Conservation (phyloP, 768 basidiomycete species). For the Chalciporus chontae region DNA sequence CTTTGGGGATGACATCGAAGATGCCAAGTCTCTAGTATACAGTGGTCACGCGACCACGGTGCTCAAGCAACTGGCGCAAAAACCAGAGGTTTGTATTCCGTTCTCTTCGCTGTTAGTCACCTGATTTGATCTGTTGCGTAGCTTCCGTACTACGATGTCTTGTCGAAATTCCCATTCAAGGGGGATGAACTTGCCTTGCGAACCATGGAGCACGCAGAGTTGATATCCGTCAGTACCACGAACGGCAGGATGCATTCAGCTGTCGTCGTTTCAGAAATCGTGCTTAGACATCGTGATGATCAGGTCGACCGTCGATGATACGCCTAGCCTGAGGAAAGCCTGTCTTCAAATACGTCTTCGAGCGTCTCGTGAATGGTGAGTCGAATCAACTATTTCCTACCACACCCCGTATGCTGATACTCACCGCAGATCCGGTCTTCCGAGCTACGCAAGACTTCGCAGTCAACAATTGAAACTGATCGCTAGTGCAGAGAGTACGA, state of each 20-base stretch:
- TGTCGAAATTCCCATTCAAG: slow-evolving; percentile 87
- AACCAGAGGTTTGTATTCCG: slow-evolving; percentile 54
- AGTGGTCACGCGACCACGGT: slow-evolving; percentile 86
- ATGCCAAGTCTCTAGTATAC: slow-evolving; percentile 74
- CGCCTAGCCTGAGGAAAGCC: slow-evolving; percentile 93
- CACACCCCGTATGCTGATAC: background rate
- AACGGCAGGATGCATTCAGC: slow-evolving; percentile 48
- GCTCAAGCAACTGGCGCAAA: slow-evolving; percentile 65
- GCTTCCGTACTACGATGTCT: slow-evolving; percentile 78
- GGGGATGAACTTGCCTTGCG: slow-evolving; percentile 81
- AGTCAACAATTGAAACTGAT: slow-evolving; percentile 71
- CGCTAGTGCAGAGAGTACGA: slow-evolving; percentile 53
- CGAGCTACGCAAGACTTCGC: slow-evolving; percentile 77
- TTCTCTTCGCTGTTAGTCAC: background rate
- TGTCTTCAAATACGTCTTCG: slow-evolving; percentile 81
- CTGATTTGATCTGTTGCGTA: slow-evolving; percentile 21
- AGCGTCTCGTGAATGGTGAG: slow-evolving; percentile 73
- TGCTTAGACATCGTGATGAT: background rate
- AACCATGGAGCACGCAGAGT: slow-evolving; percentile 83
- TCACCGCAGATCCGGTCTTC: slow-evolving; percentile 65
- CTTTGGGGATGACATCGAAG: slow-evolving; percentile 90
- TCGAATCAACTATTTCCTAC: background rate
- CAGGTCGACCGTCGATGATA: slow-evolving; percentile 81
- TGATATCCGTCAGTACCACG: slow-evolving; percentile 75
- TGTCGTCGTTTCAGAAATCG: background rate